These are phyloP conservation scores for Ceratocystis cubensis DNA, from an alignment of 2,329 filamentous ascomycete species.

Conservation along the genomic window DNA sequence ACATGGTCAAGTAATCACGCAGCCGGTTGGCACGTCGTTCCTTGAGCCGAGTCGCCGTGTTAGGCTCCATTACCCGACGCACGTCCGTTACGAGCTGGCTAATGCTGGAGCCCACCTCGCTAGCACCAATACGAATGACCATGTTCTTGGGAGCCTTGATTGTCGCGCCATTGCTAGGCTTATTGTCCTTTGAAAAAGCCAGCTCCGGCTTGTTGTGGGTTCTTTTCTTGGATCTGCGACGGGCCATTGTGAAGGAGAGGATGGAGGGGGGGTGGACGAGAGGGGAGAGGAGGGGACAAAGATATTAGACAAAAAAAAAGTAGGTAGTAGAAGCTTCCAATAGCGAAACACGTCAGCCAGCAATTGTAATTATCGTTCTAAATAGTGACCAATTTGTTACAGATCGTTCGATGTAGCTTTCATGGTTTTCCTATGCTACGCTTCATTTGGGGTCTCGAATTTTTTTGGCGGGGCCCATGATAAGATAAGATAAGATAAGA, in stretches of 20 bases:
- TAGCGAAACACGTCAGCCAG: not conserved
- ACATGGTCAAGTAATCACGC: conserved; percentile 90
- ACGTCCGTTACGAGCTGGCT: conserved; percentile 88
- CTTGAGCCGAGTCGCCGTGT: conserved; percentile 77
- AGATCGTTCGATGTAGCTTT: not conserved
- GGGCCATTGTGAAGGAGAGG: conserved; percentile 49
- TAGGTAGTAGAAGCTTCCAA: not conserved
- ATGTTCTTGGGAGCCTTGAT: conserved; percentile 78
- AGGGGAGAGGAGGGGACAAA: not conserved
- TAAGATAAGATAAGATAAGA: conserved; percentile 21
- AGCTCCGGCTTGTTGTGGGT: conserved; percentile 62
- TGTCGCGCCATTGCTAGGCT: conserved; percentile 48
- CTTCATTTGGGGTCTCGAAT: conserved; percentile 13
- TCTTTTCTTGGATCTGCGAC: conserved; percentile 72
- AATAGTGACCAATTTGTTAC: not conserved
- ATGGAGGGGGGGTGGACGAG: not conserved
- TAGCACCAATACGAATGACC: conserved; percentile 93
- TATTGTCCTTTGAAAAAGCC: conserved; percentile 39
- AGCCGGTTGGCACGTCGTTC: conserved; percentile 80
- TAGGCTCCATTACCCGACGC: conserved; percentile 86
- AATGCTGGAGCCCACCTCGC: conserved; percentile 81
- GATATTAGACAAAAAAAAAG: not conserved
- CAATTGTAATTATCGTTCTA: not conserved
- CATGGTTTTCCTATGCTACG: not conserved
- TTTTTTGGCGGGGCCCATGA: conserved; percentile 20